These are phyloP conservation scores for Chiua virens DNA, from an alignment of 768 basidiomycete species.

Conservation along the genomic window DNA sequence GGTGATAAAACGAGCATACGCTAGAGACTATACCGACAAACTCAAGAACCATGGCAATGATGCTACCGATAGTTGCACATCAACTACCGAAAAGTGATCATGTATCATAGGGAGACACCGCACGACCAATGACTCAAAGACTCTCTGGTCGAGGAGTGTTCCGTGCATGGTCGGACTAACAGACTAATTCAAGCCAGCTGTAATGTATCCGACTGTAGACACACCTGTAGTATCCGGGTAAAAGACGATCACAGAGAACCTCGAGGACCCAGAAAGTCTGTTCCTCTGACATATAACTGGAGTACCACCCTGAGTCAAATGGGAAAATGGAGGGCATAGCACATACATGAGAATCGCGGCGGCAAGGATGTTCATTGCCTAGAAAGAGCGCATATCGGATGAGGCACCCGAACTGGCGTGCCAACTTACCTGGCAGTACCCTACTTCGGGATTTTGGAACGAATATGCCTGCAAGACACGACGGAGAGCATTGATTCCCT, in stretches of 20 bases:
- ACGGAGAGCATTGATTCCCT: conserved; percentile 81
- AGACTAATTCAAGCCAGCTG: conserved; percentile 3
- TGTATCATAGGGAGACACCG: conserved; percentile 90
- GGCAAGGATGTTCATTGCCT: conserved; percentile 98
- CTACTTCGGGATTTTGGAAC: conserved; percentile 89
- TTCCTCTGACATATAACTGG: conserved; percentile 97
- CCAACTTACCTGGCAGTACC: conserved; percentile 82
- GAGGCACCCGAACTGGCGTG: neutral
- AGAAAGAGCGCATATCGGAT: conserved; percentile 5
- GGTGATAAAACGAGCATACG: neutral
- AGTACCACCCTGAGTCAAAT: conserved; percentile 6
- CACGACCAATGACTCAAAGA: conserved; percentile 92
- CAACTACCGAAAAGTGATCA: conserved; percentile 86
- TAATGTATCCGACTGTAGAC: conserved; percentile 15
- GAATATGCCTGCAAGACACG: conserved; percentile 95
- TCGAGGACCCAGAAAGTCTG: conserved; percentile 97
- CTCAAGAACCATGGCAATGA: conserved; percentile 98
- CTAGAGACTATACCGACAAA: conserved; percentile 58
- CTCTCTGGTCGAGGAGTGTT: conserved; percentile 95
- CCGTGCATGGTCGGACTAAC: conserved; percentile 95
- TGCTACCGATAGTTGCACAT: conserved; percentile 96
- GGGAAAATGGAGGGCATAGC: neutral
- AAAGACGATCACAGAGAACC: conserved; percentile 88
- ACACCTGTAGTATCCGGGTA: conserved; percentile 97
- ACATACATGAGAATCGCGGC: conserved; percentile 91